phyloP scores from a whole-genome alignment of 1,284 basidiomycete species.

The Ganoderma sinense region DNA sequence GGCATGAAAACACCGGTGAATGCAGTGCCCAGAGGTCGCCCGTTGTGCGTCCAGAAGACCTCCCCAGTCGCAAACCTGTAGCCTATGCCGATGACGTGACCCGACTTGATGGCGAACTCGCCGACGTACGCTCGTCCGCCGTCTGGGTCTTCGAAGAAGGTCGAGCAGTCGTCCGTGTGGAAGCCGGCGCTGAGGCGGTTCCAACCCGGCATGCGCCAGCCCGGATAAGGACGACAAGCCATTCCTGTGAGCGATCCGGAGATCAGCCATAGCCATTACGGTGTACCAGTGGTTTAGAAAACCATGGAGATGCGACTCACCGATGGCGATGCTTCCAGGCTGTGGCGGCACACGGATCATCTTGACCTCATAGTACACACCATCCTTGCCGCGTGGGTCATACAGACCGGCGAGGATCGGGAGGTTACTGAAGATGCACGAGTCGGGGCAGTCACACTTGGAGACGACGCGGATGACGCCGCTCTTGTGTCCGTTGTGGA shows the following conservation, averaged over 20 bases:
- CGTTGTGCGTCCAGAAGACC: slow-evolving; percentile 76
- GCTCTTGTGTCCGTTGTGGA: slow-evolving; percentile 46
- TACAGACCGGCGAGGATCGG: slow-evolving; percentile 70
- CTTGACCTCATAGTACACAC: slow-evolving; percentile 69
- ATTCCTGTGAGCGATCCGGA: slow-evolving; percentile 52
- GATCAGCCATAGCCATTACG: neutral
- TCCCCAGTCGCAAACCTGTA: slow-evolving; percentile 59
- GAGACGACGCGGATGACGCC: slow-evolving; percentile 51
- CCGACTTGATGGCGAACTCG: slow-evolving; percentile 44
- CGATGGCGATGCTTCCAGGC: slow-evolving; percentile 62
- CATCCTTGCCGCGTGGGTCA: slow-evolving; percentile 56
- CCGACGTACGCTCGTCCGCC: slow-evolving; percentile 66
- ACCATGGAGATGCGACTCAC: slow-evolving; percentile 39
- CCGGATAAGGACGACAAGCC: slow-evolving; percentile 70
- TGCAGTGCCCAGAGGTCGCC: slow-evolving; percentile 60
- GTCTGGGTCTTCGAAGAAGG: slow-evolving; percentile 73
- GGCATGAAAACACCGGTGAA: slow-evolving; percentile 68
- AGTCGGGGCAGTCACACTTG: slow-evolving; percentile 50
- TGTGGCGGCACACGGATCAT: slow-evolving; percentile 53
- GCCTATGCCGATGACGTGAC: slow-evolving; percentile 68
- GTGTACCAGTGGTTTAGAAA: neutral
- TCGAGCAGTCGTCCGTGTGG: slow-evolving; percentile 75
- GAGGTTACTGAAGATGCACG: slow-evolving; percentile 65
- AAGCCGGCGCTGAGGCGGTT: slow-evolving; percentile 69
- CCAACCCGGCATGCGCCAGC: slow-evolving; percentile 76